Base-by-base conservation (phyloP, 129 eudicot genomes). In the Flaveria ramosissima region DNA sequence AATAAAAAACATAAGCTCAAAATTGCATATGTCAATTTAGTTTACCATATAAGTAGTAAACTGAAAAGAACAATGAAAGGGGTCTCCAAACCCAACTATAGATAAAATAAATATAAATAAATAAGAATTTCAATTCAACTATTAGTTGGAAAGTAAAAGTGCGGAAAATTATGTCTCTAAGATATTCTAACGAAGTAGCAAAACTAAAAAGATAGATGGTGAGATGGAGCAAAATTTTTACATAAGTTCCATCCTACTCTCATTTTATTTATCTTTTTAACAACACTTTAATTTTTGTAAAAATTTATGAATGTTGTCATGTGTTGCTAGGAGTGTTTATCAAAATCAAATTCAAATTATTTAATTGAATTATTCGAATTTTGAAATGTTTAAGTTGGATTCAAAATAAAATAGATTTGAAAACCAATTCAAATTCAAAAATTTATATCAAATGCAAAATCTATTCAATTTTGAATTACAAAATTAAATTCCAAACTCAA, bases 141-240 rank as follows among this genome's bases (percentile, higher is more conserved):
- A 67, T 77, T 67, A 15, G 73, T 76, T 67, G 74, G 74, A 68
- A 77, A 77, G 75, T 68, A 52, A 66, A 74, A 67, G 68, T 53
- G 41, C 68, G 41, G 24, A 52, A 77, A 67, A 76, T 23, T 55
- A 52, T 77, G 81, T 77, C 81, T 16, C 74, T n/a, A 23, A 53
- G 17, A 67, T 77, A 52, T 53, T 68, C 74, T 36, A 68, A 62
- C 68, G 52, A 36, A 36, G 41, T 36, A 36, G 41, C 41, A 66
- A 66, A 56, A 53, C 17, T 52, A 77, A 68, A 52, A 41, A 55
- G 67, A 77, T 66, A 10, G 47, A 8, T 43, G 47, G 47, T 43
- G 47, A 77, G 27, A 9, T 68, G 81, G 74, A 77, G 27, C 68
- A 68, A 67, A 11, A 67, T 67, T 52, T 53, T 23, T n/a, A 76